Percentiles rank a stretch among this genome's conserved stretches.
Evolutionary conservation across 2,329 filamentous ascomycete genomes (phyloP).

Genomic region (Fusarium continuum): DNA sequence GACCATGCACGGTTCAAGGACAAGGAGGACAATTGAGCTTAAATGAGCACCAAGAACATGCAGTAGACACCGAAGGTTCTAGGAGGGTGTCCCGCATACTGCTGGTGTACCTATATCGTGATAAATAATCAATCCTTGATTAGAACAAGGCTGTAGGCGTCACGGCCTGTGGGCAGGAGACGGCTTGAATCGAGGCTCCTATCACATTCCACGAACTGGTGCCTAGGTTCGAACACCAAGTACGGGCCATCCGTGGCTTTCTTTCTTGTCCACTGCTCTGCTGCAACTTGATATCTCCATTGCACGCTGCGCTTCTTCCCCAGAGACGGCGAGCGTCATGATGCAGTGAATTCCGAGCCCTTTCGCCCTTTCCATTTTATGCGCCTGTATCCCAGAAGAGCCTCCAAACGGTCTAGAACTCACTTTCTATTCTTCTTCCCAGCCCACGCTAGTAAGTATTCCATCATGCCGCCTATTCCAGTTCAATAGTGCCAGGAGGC

Average conservation of each 20-base stretch:
- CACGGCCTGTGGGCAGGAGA: not conserved
- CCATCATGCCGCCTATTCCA: conserved; percentile 62
- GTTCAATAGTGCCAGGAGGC: conserved; percentile 77
- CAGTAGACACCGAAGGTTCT: not conserved
- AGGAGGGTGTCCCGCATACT: not conserved
- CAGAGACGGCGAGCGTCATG: too few species aligned
- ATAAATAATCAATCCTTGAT: not conserved
- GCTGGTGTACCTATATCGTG: not conserved
- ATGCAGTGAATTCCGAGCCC: too few species aligned
- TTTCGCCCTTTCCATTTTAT: not conserved
- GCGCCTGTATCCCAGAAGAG: not conserved
- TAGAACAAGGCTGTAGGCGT: not conserved
- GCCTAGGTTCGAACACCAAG: not conserved
- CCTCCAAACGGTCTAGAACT: not conserved
- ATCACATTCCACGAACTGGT: not conserved
- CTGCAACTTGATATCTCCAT: too few species aligned
- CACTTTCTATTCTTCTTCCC: not conserved
- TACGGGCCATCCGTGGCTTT: not conserved
- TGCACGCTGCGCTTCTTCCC: too few species aligned
- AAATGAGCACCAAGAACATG: not conserved
- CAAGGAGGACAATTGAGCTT: not conserved
- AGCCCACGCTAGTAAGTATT: not conserved
- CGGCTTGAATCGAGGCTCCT: not conserved
- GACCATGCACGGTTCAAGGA: too few species aligned
- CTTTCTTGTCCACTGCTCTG: not conserved